These are phyloP conservation scores for Asterochloris erici DNA, from an alignment of 139 green algal genomes.

Conservation along the genomic window DNA sequence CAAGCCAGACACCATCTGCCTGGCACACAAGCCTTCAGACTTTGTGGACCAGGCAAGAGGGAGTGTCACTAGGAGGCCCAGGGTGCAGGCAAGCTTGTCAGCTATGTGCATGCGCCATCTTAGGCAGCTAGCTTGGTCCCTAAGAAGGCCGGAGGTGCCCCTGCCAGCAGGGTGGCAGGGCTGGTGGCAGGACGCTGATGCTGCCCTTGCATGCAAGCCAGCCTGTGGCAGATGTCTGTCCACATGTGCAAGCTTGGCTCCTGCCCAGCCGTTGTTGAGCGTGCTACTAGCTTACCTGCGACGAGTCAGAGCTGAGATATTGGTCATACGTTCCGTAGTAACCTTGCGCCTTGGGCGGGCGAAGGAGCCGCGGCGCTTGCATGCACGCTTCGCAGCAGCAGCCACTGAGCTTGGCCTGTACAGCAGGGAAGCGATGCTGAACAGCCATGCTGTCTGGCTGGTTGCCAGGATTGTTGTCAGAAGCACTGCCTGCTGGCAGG, in stretches of 20 bases:
- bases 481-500: neutral
- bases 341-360: conserved; percentile 60
- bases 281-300: too few relatives aligned
- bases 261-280: too few relatives aligned
- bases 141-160: too few relatives aligned
- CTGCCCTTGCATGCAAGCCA: neutral
- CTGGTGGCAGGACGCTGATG: too few relatives aligned
- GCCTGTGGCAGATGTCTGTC: neutral
- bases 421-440: neutral
- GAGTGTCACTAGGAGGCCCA: too few relatives aligned
- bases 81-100: too few relatives aligned
- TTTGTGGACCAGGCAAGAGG: too few relatives aligned
- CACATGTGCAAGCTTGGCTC: neutral
- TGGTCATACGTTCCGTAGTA: conserved; percentile 40
- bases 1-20: too few relatives aligned
- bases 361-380: conserved; percentile 67
- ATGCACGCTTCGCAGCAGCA: conserved; percentile 84
- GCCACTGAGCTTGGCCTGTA: conserved; percentile 33
- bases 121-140: too few relatives aligned
- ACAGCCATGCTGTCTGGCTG: neutral
- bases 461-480: neutral
- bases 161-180: too few relatives aligned
- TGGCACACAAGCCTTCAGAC: too few relatives aligned
- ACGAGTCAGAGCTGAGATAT: neutral
- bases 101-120: too few relatives aligned